These are phyloP conservation scores for Aspergillus sparsus DNA, from an alignment of 495 filamentous ascomycete species.

Conservation along the genomic window DNA sequence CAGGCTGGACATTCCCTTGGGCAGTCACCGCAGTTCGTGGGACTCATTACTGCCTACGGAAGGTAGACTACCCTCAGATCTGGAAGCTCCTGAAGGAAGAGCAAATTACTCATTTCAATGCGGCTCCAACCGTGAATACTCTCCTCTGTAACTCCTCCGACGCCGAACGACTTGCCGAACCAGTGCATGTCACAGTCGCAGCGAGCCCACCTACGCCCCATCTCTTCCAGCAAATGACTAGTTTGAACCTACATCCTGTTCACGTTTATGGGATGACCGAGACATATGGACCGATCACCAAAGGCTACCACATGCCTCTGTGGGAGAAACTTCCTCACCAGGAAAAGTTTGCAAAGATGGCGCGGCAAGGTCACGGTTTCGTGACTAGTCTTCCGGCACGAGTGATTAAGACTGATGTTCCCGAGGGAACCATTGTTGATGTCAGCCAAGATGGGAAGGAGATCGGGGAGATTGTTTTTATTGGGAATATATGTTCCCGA, in stretches of 20 bases:
- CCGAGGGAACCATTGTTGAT: slow-evolving; percentile 68
- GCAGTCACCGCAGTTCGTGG: slow-evolving; percentile 87
- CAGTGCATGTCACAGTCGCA: slow-evolving; percentile 88
- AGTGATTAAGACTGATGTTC: slow-evolving; percentile 75
- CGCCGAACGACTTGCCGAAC: slow-evolving; percentile 65
- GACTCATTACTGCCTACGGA: slow-evolving; percentile 92
- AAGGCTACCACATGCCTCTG: slow-evolving; percentile 79
- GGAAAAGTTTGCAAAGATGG: slow-evolving; percentile 84
- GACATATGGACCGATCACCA: slow-evolving; percentile 95
- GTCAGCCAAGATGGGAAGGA: slow-evolving; percentile 81
- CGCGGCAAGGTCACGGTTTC: slow-evolving; percentile 91
- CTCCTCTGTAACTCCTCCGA: slow-evolving; percentile 76
- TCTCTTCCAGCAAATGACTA: slow-evolving; percentile 89
- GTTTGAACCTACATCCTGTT: slow-evolving; percentile 84
- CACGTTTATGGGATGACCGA: slow-evolving; percentile 96
- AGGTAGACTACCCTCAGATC: slow-evolving; percentile 91
- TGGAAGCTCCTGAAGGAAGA: slow-evolving; percentile 85
- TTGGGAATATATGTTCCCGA: slow-evolving; percentile 87
- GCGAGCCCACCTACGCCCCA: slow-evolving; percentile 85
- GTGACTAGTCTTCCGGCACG: slow-evolving; percentile 78
- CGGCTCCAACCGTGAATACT: slow-evolving; percentile 95
- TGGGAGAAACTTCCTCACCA: slow-evolving; percentile 72
- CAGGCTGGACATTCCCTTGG: slow-evolving; percentile 82
- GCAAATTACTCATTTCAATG: slow-evolving; percentile 89
- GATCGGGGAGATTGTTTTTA: slow-evolving; percentile 90